phyloP scores from a whole-genome alignment of 2,329 filamentous ascomycete genomes.

The Fusarium sp. region DNA sequence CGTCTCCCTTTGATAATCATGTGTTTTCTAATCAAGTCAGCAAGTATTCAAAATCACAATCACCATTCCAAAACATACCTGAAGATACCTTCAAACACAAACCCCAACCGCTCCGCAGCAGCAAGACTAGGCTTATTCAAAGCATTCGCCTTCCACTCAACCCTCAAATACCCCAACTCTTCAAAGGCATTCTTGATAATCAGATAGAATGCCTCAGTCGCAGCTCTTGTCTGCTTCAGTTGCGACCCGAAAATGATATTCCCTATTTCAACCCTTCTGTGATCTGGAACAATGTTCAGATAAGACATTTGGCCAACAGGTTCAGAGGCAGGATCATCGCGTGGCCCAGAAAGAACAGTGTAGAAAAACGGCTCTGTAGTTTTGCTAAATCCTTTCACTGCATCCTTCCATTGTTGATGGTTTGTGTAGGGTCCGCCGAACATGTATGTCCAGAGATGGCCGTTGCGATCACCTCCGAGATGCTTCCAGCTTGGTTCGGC shows the following conservation, averaged over 20 bases:
- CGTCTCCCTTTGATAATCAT: conserved; percentile 68
- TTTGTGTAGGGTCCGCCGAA: conserved; percentile 42
- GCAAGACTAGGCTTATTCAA: conserved; percentile 65
- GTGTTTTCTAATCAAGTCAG: conserved; percentile 58
- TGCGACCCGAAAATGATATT: conserved; percentile 62
- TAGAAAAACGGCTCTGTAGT: conserved; percentile 57
- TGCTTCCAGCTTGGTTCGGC: conserved; percentile 48
- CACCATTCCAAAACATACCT: conserved; percentile 48
- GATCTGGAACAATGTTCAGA: conserved; percentile 60
- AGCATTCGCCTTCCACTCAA: conserved; percentile 74
- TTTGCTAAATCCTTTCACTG: conserved; percentile 38
- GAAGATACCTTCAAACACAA: conserved; percentile 69
- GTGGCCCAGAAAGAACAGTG: conserved; percentile 55
- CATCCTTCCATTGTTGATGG: conserved; percentile 31
- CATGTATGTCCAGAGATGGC: conserved; percentile 53
- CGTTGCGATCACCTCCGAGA: conserved; percentile 50
- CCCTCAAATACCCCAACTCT: conserved; percentile 64
- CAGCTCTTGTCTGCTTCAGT: conserved; percentile 65
- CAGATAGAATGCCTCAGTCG: conserved; percentile 70
- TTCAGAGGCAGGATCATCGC: conserved; percentile 44
- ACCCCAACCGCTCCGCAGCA: conserved; percentile 69
- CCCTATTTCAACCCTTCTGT: conserved; percentile 69
- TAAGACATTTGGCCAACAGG: conserved; percentile 58
- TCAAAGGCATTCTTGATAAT: conserved; percentile 66
- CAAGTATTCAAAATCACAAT: not conserved